Evolutionary conservation across 805 yeast genomes (phyloP), one percentile per base, ranked within the genome.

Genomic region (Nakazawaea peltata): DNA sequence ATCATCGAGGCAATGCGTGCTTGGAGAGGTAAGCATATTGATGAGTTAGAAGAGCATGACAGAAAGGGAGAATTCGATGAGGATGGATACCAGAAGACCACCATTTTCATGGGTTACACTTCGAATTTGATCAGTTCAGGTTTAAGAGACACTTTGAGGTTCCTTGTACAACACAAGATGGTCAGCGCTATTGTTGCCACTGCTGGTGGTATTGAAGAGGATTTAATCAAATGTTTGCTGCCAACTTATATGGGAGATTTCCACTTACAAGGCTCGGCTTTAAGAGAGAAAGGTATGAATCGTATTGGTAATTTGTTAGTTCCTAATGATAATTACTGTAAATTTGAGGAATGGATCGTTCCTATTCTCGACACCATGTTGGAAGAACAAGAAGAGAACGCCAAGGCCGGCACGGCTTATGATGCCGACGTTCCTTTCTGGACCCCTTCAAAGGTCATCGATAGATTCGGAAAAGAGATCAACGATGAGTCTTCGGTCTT

Each of bases 121-220:
- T 90, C 97, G 8, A 92, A 92, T 59, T 72, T 92, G 65, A 92
- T 92, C 49, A 82, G 95, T 27, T 83, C 95, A 4, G 99, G 99
- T 29, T 63, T 88, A 40, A 76, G 99, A 59, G 95, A 88, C 50
- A 86, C 96, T 21, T 63, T 92, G 46, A 72, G 92, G 53, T 90
- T 68, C 55, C 69, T 92, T 48, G 97, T 87, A 22, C 94, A 94
- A 59, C 79, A 94, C 63, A 90, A 87, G 59, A 83, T 82, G 74
- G 95, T 92, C 30, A 81, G 87, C 49, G 97, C 94, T 13, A 76
- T 92, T 49, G 98, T 92, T 33, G 81, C 97, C n/a, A 74, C 90
- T 43, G 98, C 96, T 16, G 99, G 99, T 46, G 99, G 98, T 46
- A 78, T 92, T 42, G 99, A 92, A 58, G 99, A 92, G 64, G 99